Base-by-base conservation (phyloP, 75 land plant genomes). In the Picea glauca region DNA sequence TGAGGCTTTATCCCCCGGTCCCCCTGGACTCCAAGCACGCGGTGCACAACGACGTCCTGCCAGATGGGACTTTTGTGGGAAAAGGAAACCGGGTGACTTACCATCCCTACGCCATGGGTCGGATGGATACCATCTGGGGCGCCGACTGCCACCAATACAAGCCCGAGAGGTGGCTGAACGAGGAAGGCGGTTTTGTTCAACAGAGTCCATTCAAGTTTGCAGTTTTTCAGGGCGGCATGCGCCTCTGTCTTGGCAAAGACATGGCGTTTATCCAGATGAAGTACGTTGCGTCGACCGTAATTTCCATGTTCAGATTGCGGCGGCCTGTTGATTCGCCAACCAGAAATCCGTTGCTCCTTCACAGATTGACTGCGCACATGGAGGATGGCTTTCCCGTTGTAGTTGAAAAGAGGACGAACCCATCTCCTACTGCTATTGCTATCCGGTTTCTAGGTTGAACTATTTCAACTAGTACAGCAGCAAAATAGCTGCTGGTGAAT, bases 261-360 rank as follows among this genome's bases (percentile, higher is more conserved):
- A 80, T 91, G 84, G 89, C 88, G 13, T 83, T 75, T n/a, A 26
- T 89, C 58, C 89, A 83, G 78, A 89, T 87, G 89, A 87, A 91
- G 78, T 64, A 75, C 18, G 79, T 91, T 65, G 93, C 87, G 0
- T 77, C 90, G 2, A 26, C 79, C 31, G 33, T 83, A 33, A 8
- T 83, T 7, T 9, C 32, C 26, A 26, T 26, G 26, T 26, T 26
- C 26, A 26, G 26, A 26, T 26, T 26, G 26, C 26, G 26, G 26
- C 26, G 26, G 26, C 26, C 26, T 26, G 26, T 26, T 26, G 26
- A 26, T 26, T 26, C 26, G 26, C 26, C 26, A 26, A 26, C 26
- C 26, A 26, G 26, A 26, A 26, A 26, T 26, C 26, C 26, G 26
- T 26, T 26, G 26, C 26, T 26, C 26, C 26, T 26, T 26, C 26